Conservation (phyloP, 495 filamentous ascomycete genomes). For the Penicillium verhagenii region DNA sequence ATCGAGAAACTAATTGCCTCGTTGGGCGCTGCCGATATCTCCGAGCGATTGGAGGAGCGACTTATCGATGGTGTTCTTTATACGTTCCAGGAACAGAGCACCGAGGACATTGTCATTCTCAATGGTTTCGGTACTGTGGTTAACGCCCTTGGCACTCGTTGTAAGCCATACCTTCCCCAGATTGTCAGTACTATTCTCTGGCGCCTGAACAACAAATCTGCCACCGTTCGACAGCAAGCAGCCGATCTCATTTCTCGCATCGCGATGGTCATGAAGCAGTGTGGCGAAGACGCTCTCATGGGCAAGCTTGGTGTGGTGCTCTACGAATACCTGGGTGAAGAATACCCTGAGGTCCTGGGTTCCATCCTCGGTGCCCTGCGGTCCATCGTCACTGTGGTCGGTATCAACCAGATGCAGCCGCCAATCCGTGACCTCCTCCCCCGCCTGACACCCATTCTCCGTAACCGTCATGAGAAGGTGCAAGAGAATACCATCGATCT, state of each 20-base stretch:
- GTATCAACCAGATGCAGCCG: constrained; percentile 97
- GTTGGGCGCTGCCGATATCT: constrained; percentile 90
- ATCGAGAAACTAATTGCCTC: constrained; percentile 93
- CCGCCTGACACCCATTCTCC: constrained; percentile 91
- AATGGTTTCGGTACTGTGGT: constrained; percentile 99
- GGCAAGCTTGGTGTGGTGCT: constrained; percentile 94
- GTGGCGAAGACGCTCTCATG: constrained; percentile 93
- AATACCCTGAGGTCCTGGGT: constrained; percentile 97
- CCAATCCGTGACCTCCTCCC: constrained; percentile 97
- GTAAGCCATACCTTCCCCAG: constrained; percentile 95
- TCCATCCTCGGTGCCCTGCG: constrained; percentile 94
- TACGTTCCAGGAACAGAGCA: constrained; percentile 97
- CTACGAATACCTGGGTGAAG: constrained; percentile 98
- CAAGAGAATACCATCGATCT: constrained; percentile 99
- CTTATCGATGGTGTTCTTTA: constrained; percentile 96
- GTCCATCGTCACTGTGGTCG: constrained; percentile 96
- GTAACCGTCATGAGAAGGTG: constrained; percentile 99
- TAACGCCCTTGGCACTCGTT: constrained; percentile 88
- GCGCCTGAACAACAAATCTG: constrained; percentile 95
- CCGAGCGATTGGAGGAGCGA: constrained; percentile 85
- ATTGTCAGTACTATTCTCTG: constrained; percentile 97
- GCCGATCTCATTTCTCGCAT: constrained; percentile 96
- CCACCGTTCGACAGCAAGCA: constrained; percentile 94
- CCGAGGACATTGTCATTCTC: constrained; percentile 92
- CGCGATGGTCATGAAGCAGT: constrained; percentile 98